phyloP scores from a whole-genome alignment of 192 early-diverging fungal species.

The Umbelopsis ramanniana region DNA sequence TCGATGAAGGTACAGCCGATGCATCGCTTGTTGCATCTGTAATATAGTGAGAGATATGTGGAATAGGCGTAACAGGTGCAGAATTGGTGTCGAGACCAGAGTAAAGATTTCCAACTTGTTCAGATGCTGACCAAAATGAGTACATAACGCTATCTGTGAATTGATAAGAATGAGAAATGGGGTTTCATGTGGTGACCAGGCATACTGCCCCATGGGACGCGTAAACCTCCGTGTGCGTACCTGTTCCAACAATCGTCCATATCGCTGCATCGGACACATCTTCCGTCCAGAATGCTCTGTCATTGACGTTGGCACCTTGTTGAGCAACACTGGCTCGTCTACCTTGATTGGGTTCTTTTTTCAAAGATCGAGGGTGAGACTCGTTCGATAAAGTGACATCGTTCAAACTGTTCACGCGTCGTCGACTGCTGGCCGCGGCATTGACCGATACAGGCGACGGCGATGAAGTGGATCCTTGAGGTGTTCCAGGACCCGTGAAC shows the following conservation, averaged over 20 bases:
- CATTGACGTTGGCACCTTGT: not conserved
- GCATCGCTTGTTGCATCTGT: not conserved
- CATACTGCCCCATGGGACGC: too few species aligned
- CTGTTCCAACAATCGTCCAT: constrained; percentile 90
- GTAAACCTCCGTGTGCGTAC: too few species aligned
- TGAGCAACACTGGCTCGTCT: not conserved
- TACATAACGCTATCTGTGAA: constrained; percentile 22
- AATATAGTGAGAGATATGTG: constrained; percentile 42
- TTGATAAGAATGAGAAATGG: not conserved
- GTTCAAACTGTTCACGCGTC: constrained; percentile 61
- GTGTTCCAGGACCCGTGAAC: not conserved
- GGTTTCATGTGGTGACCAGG: too few species aligned
- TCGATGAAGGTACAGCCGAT: not conserved
- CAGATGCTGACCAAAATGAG: constrained; percentile 7
- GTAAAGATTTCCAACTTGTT: constrained; percentile 6
- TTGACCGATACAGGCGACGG: not conserved
- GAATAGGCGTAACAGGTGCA: constrained; percentile 28
- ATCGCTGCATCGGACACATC: constrained; percentile 83
- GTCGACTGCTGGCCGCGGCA: constrained; percentile 39
- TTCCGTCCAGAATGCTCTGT: constrained; percentile 63
- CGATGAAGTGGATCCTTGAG: constrained; percentile 11
- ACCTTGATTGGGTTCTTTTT: not conserved
- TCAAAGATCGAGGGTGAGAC: not conserved
- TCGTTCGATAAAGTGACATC: constrained; percentile 29
- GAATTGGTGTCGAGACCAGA: constrained; percentile 12